Evolutionary conservation across 2,329 filamentous ascomycete genomes (phyloP).

Genomic region (Phyllosticta citrichinensis): DNA sequence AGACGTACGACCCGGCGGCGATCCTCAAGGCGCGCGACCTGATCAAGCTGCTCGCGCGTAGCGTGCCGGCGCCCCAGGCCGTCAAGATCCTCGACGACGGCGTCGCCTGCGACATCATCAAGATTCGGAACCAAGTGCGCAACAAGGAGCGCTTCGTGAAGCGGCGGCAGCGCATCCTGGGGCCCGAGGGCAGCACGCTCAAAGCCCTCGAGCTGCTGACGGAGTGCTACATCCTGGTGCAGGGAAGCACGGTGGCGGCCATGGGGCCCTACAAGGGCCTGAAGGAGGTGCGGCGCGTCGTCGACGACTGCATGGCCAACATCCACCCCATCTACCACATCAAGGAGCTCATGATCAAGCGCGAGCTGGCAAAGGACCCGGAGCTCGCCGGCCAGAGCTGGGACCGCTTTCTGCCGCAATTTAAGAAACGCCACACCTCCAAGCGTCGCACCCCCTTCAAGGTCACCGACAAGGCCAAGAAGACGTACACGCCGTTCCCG

Average conservation of each 20-base stretch:
- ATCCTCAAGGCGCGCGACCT: conserved; percentile 91
- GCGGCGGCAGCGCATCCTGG: conserved; percentile 81
- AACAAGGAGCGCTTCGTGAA: conserved; percentile 97
- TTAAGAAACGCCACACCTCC: conserved; percentile 85
- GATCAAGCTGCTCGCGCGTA: conserved; percentile 83
- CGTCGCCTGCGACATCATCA: conserved; percentile 88
- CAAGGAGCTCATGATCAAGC: conserved; percentile 91
- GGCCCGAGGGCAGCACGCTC: conserved; percentile 81
- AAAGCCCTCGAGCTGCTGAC: conserved; percentile 92
- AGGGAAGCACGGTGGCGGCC: conserved; percentile 86
- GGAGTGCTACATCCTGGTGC: conserved; percentile 83
- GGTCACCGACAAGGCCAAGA: conserved; percentile 88
- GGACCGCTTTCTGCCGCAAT: conserved; percentile 93
- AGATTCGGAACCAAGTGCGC: conserved; percentile 78
- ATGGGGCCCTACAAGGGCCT: conserved; percentile 92
- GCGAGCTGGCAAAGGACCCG: conserved; percentile 82
- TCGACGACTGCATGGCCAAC: conserved; percentile 96
- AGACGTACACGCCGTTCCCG: conserved; percentile 93
- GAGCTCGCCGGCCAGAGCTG: conserved; percentile 80
- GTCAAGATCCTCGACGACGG: conserved; percentile 91
- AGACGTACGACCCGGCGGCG: conserved; percentile 82
- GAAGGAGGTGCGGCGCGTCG: conserved; percentile 80
- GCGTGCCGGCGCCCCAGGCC: conserved; percentile 85
- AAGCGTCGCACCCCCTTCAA: conserved; percentile 74
- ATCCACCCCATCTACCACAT: conserved; percentile 86